Evolutionary conservation across 306 rosid genomes (phyloP), one percentile per base, ranked within the genome.

Genomic region (Morella rubra): DNA sequence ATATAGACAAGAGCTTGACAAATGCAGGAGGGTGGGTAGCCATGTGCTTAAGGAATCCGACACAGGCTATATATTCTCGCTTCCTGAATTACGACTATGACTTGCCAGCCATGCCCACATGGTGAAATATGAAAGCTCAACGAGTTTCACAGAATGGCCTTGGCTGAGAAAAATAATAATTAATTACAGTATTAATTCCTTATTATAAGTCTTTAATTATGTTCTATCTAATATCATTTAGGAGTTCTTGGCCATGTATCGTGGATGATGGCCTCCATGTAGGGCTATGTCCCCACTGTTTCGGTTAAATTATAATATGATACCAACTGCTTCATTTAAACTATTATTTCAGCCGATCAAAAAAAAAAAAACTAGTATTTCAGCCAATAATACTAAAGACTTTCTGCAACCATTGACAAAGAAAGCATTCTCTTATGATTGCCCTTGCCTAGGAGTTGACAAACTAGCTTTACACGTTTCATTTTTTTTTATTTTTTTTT

Each of bases 221-320:
- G 2, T 12, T 13, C 49, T 70, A n/a, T 44, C n/a, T 42, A 55
- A 7, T 32, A 32, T 52, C n/a, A 32, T 32, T 44, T 54, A 15
- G 18, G 75, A 62, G 51, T 41, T 80, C 67, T 50, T 40, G 73
- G 80, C 9, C 9, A 50, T 0, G 20, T 49, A 1, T 49, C 1
- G 40, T 37, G 67, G 66, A 75, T 76, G 72, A 71, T 81, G 80
- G 69, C 80, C 76, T 50, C 76, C 80, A 60, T 80, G 79, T 75
- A 59, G 14, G 62, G 72, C 64, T 52, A 19, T 71, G 41, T 60
- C 27, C 44, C 11, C 66, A 19, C 44, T 10, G 3, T 42, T 41
- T 42, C 8, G 5, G 5, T 22, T 58, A 3, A 22, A 41, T 61
- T 14, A 66, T 41, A 6, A 6, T 24, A 4, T 11, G 40, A 8